Conservation (phyloP, 176 grass and related monocot genomes). For the Cenchrus purpureus region DNA sequence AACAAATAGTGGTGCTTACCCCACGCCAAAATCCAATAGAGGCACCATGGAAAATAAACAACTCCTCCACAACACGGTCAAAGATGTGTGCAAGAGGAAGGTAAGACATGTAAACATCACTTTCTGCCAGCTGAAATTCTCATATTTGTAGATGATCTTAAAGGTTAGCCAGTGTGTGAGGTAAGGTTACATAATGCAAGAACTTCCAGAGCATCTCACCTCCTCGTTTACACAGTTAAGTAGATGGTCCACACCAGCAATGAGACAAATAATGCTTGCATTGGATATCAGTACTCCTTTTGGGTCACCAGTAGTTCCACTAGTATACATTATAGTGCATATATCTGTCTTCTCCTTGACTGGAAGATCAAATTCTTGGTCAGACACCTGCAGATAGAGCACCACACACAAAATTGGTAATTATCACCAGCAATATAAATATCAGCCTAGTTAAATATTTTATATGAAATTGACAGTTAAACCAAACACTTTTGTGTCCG, state of each 20-base stretch:
- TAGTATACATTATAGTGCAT: conserved; percentile 94
- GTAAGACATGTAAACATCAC: conserved; percentile 92
- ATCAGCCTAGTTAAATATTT: conserved; percentile 1
- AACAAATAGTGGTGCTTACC: conserved; percentile 55
- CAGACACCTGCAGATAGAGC: conserved; percentile 52
- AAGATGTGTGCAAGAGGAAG: conserved; percentile 98
- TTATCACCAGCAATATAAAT: neutral
- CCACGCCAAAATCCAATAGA: conserved; percentile 99
- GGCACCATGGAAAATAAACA: conserved; percentile 91
- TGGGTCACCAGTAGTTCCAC: conserved; percentile 89
- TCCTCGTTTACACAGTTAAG: conserved; percentile 55
- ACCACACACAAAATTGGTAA: neutral
- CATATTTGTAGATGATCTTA: conserved; percentile 29
- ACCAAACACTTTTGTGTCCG: neutral
- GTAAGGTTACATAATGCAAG: conserved; percentile 21
- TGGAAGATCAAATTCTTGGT: conserved; percentile 78
- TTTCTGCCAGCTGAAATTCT: conserved; percentile 63
- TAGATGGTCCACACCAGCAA: conserved; percentile 66
- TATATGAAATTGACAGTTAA: conserved; percentile 12
- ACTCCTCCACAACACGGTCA: conserved; percentile 90
- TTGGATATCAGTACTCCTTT: conserved; percentile 93
- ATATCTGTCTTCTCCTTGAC: conserved; percentile 68
- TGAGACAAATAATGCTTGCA: conserved; percentile 69
- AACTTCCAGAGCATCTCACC: conserved; percentile 46
- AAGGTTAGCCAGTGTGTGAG: conserved; percentile 22